phyloP scores from a whole-genome alignment of 257 asterid genomes.

The Gentiana straminea region DNA sequence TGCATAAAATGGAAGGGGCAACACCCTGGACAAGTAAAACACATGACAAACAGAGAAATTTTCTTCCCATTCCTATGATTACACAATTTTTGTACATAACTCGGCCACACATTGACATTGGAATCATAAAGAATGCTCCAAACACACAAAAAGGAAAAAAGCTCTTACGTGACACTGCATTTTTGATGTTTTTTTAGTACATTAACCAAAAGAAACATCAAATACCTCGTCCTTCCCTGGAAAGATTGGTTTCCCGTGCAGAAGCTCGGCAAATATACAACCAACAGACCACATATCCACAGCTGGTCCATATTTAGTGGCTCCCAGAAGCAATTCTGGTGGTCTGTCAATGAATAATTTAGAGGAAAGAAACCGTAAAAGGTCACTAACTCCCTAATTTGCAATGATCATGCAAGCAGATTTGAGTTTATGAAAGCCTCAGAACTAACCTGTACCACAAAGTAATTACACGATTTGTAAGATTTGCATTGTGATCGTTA shows the following conservation, averaged over 20 bases:
- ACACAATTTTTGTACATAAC: no score
- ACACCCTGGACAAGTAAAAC: no score
- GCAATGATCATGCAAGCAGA: background rate
- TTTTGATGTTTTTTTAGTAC: constrained; percentile 12
- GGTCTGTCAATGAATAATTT: constrained; percentile 38
- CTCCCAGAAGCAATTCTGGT: constrained; percentile 80
- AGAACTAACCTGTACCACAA: constrained; percentile 69
- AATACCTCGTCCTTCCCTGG: constrained; percentile 93
- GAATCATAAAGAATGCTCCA: no score
- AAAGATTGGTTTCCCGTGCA: constrained; percentile 72
- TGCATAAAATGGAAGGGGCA: no score
- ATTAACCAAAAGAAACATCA: constrained; percentile 24
- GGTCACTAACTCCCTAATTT: background rate
- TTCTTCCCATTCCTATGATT: no score
- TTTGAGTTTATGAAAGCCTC: constrained; percentile 2
- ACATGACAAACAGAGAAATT: no score
- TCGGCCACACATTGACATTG: no score
- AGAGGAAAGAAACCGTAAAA: background rate
- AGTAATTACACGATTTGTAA: constrained; percentile 83
- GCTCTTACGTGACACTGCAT: constrained; percentile 9
- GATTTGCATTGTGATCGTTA: constrained; percentile 72
- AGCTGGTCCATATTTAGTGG: constrained; percentile 89
- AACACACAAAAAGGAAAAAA: background rate
- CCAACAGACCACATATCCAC: constrained; percentile 97
- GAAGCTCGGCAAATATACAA: constrained; percentile 89